Conservation (phyloP, 768 basidiomycete species). For the Rickenella mellea region DNA sequence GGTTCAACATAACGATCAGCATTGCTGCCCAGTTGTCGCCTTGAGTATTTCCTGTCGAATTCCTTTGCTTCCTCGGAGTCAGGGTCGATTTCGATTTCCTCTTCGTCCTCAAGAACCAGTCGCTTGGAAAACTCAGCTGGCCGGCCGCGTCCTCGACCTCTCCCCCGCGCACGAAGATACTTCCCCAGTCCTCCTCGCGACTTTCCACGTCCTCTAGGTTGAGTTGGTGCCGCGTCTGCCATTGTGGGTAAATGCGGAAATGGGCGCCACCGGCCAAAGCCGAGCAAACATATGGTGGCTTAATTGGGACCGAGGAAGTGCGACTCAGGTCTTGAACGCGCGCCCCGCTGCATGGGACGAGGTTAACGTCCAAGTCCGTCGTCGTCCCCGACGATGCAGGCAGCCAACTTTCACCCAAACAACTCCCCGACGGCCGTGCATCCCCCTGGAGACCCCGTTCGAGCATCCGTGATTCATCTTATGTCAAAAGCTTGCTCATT, state of each 20-base stretch:
- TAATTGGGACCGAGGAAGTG: too few species aligned
- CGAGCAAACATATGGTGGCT: too few species aligned
- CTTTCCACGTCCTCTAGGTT: slow-evolving; percentile 42
- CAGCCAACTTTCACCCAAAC: slow-evolving; percentile 23
- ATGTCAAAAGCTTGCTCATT: slow-evolving; percentile 56
- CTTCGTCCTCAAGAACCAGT: slow-evolving; percentile 53
- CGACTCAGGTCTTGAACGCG: too few species aligned
- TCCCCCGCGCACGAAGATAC: slow-evolving; percentile 61
- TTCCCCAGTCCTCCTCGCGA: slow-evolving; percentile 67
- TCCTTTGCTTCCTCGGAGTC: slow-evolving; percentile 43
- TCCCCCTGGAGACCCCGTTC: slow-evolving; percentile 35
- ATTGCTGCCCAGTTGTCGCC: slow-evolving; percentile 57
- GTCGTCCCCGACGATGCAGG: slow-evolving; percentile 14
- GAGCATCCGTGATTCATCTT: slow-evolving; percentile 59
- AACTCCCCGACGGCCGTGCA: slow-evolving; percentile 20
- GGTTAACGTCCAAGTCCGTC: too few species aligned
- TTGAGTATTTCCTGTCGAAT: slow-evolving; percentile 38
- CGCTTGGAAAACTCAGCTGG: slow-evolving; percentile 59
- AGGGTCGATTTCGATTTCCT: slow-evolving; percentile 21
- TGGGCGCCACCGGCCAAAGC: too few species aligned
- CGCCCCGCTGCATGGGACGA: too few species aligned
- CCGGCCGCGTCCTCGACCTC: slow-evolving; percentile 49
- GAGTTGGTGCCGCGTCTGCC: too few species aligned
- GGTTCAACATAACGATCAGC: slow-evolving; percentile 67
- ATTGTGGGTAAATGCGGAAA: too few species aligned